Conservation (phyloP, 306 rosid species). For the Cicer judaicum region DNA sequence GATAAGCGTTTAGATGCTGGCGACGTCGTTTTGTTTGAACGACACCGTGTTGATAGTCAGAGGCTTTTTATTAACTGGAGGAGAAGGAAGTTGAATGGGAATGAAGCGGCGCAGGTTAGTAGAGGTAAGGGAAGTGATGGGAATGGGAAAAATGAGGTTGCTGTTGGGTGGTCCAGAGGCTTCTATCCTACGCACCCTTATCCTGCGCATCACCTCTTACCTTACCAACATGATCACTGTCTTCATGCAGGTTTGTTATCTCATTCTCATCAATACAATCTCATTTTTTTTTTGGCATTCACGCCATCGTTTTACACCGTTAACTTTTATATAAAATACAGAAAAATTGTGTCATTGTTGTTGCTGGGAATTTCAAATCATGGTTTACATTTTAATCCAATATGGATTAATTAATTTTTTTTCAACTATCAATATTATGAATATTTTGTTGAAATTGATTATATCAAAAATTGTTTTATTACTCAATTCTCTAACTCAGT, state of each 20-base stretch:
- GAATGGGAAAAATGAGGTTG: slow-evolving; percentile 27
- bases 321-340: no score
- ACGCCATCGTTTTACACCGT: no score
- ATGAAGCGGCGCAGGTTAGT: slow-evolving; percentile 40
- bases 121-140: neutral
- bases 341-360: no score
- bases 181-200: slow-evolving; percentile 80
- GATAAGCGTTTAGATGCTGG: slow-evolving; percentile 94
- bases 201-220: slow-evolving; percentile 73
- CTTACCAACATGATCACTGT: slow-evolving; percentile 67
- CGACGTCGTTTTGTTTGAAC: slow-evolving; percentile 76
- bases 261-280: neutral
- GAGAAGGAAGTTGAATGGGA: slow-evolving; percentile 38
- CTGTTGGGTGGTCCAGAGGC: slow-evolving; percentile 63
- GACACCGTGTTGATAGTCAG: slow-evolving; percentile 62
- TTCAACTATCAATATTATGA: no score
- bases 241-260: slow-evolving; percentile 68
- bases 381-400: no score
- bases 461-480: no score
- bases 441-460: no score
- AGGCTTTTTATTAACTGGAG: slow-evolving; percentile 77
- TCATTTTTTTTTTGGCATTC: neutral
- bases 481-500: no score
- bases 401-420: no score
- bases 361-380: no score